Percentiles rank a stretch among this genome's conserved stretches.
Conservation (phyloP, 202 grass and related monocot genomes). For the Eragrostis tef region DNA sequence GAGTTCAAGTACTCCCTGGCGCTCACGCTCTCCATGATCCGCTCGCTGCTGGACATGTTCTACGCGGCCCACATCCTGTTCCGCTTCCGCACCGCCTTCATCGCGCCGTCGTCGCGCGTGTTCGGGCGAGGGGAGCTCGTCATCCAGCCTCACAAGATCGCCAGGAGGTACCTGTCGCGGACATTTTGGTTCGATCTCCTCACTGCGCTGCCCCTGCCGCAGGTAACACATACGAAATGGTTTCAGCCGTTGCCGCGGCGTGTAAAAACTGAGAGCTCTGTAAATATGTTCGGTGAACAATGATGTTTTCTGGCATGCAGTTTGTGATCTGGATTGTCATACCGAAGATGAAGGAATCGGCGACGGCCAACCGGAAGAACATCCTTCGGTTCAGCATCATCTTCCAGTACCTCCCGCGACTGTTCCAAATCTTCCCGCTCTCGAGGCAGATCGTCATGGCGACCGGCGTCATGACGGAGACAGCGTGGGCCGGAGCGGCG, state of each 20-base stretch:
- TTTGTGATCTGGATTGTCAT: constrained; percentile 76
- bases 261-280: no score
- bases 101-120: constrained; percentile 87
- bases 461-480: constrained; percentile 82
- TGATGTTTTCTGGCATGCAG: constrained; percentile 44
- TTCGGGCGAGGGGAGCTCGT: constrained; percentile 91
- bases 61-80: constrained; percentile 81
- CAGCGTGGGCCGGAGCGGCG: constrained; percentile 87
- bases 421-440: constrained; percentile 93
- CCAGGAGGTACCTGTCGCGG: constrained; percentile 63
- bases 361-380: constrained; percentile 61
- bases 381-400: constrained; percentile 76
- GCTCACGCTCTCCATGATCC: constrained; percentile 61
- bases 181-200: constrained; percentile 79
- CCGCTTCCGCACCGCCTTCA: constrained; percentile 82
- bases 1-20: constrained; percentile 56
- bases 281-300: not conserved
- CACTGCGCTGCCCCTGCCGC: constrained; percentile 80
- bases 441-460: constrained; percentile 74
- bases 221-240: constrained; percentile 50
- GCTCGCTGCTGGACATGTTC: constrained; percentile 74
- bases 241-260: not conserved
- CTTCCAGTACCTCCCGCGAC: constrained; percentile 87
- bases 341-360: constrained; percentile 64
- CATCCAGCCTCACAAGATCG: constrained; percentile 73